Base-by-base conservation (phyloP, 257 asterid genomes). In the Nicotiana otophora region DNA sequence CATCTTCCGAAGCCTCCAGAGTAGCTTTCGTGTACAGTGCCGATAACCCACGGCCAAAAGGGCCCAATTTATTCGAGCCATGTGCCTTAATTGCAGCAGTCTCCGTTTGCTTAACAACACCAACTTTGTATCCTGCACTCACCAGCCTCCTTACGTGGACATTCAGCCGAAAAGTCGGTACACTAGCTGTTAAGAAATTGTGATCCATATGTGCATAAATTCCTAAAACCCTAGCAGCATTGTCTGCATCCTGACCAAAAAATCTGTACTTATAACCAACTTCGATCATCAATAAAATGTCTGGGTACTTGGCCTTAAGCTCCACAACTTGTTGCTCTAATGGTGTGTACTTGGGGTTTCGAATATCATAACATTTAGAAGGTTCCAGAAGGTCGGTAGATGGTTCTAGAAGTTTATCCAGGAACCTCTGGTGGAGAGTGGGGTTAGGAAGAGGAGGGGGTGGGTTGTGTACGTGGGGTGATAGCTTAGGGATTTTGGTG, bases 21-120 rank as follows among this genome's bases (percentile, higher is more conserved):
- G 99, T 96, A 51, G 97, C 97, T 90, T 94, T 96, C 14, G 99
- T 94, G 88, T 96, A 96, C 91, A 96, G 87, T 39, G 97, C 95
- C 6, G 98, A 94, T 63, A 96, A 83, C 78, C 95, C 98, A 10
- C 99, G 94, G 53, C 92, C 87, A 85, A 96, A 96, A 0, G 98
- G 97, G 7, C 96, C 98, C 54, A 87, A 34, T 84, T 79, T 91
- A 85, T 96, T 94, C 33, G 81, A 81, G 55, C 99, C 98, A 26
- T 96, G 98, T 10, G 98, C 93, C 86, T 96, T 96, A 75, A 94
- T 94, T 4, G 98, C 97, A 0, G 99, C 98, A 7, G 97, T 96
- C 86, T 96, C 99, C 20, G 98, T 96, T 84, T 94, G 98, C 82
- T 94, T 96, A 62, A 96, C 99, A 17, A 96, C 98, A 16, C 98